A percentile compares a stretch with the other conserved stretches of the same genome.
These are phyloP conservation scores for Pholiota conissans DNA, from an alignment of 768 basidiomycete species.

Conservation along the genomic window DNA sequence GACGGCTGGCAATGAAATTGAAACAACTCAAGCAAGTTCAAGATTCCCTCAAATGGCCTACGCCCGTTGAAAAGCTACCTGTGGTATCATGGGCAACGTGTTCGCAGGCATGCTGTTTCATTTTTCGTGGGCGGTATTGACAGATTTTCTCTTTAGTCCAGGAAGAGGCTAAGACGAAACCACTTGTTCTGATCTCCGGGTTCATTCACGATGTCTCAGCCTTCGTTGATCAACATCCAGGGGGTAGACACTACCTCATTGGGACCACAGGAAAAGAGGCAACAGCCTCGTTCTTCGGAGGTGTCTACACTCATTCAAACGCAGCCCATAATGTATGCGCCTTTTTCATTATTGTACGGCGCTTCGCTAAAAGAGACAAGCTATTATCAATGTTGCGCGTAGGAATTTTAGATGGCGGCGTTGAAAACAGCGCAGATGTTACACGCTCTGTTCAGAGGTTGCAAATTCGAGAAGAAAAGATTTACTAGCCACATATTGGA, in stretches of 20 bases:
- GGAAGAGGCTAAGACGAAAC: conserved; percentile 61
- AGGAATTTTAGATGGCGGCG: conserved; percentile 49
- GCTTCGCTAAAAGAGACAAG: conserved; percentile 18
- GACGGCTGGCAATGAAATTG: conserved; percentile 80
- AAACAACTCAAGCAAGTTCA: conserved; percentile 68
- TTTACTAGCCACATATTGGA: conserved; percentile 1
- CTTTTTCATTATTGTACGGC: background rate
- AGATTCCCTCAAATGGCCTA: conserved; percentile 65
- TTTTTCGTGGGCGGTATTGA: background rate
- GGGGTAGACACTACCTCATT: conserved; percentile 62
- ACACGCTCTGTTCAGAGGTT: conserved; percentile 2
- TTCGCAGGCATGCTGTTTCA: conserved; percentile 35
- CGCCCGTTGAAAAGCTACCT: conserved; percentile 57
- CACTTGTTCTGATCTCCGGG: conserved; percentile 75
- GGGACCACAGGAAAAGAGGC: conserved; percentile 76
- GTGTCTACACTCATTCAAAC: conserved; percentile 60
- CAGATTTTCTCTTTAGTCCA: conserved; percentile 44
- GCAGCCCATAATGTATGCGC: conserved; percentile 50
- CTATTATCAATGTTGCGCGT: conserved; percentile 63
- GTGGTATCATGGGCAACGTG: conserved; percentile 82
- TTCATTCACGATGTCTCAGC: conserved; percentile 84
- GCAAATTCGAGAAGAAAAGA: conserved; percentile 7
- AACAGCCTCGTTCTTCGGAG: conserved; percentile 83
- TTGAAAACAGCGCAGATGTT: conserved; percentile 9
- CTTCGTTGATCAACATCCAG: conserved; percentile 79